Evolutionary conservation across 2,329 filamentous ascomycete genomes (phyloP), one percentile per base, ranked within the genome.

Genomic region (Aspergillus unguis): DNA sequence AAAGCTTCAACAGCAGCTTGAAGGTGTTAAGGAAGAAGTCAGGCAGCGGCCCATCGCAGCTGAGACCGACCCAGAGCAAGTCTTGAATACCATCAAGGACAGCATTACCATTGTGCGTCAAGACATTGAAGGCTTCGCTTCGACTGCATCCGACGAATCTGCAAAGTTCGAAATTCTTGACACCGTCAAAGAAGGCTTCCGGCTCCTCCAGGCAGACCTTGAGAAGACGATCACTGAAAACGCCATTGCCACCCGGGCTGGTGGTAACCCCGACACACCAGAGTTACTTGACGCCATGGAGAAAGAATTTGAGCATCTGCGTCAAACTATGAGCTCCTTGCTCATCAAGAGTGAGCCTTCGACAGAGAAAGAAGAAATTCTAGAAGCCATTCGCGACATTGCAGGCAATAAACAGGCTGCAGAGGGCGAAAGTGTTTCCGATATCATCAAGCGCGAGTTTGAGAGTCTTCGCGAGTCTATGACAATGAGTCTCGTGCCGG

Each of bases 31-130:
- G 52, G 74, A 75, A 4, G 83, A 86, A 60, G 83, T 87, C 68
- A 91, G 92, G 68, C 83, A 92, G 62, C 92, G 90, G 60, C 86
- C 90, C 23, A 84, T 88, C 3, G 86, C 87, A 56, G 89, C 85
- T 61, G 89, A 87, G 37, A 82, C 85, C 53, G 90, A 94, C 66
- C 92, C 90, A 0, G 91, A 96, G 68, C 90, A 96, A 68, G 85
- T 95, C 9, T 77, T 96, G 4, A 89, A 94, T 68, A 88, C 90
- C 1, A 86, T 95, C 40, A 92, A 90, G 61, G 90, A 95, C 65
- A 91, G 91, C 0, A 80, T 96, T 10, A 90, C 95, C 60, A 86
- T 83, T 59, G 81, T 97, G 5, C 85, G 90, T 8, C 75, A 77
- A 9, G 88, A 95, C 53, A 88, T 97, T 50, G 90, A 96, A 65